These are phyloP conservation scores for Chrysanthemum seticuspe DNA, from an alignment of 129 eudicot genomes.

Conservation along the genomic window DNA sequence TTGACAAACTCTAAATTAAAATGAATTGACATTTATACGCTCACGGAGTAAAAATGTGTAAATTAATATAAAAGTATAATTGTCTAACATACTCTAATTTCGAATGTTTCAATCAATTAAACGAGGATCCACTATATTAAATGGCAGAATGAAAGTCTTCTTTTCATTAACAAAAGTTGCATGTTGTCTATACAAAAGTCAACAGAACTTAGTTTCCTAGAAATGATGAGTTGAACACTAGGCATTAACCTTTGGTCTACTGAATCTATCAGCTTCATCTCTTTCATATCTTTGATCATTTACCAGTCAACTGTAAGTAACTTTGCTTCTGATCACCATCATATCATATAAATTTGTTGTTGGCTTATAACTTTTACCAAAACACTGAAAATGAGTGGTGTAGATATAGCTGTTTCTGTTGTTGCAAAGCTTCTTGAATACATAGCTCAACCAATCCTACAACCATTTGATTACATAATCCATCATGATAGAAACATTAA, in stretches of 20 bases:
- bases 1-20: too few species aligned
- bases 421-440: conserved; percentile 41
- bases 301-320: background rate
- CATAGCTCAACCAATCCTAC: conserved; percentile 30
- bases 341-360: background rate
- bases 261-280: conserved; percentile 6
- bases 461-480: conserved; percentile 30
- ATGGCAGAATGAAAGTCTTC: too few species aligned
- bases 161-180: too few species aligned
- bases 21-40: too few species aligned
- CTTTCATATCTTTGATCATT: background rate
- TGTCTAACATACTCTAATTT: too few species aligned
- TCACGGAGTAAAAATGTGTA: too few species aligned
- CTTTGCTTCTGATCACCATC: background rate
- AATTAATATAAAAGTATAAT: too few species aligned
- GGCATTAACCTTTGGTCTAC: background rate
- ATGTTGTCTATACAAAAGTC: too few species aligned
- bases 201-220: too few species aligned
- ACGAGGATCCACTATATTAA: too few species aligned
- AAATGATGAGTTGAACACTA: too few species aligned
- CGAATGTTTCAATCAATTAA: too few species aligned
- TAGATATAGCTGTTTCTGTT: conserved; percentile 36
- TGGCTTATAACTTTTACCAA: conserved; percentile 16
- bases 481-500: conserved; percentile 33
- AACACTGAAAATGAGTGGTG: conserved; percentile 28